Percentiles rank a stretch among this genome's conserved stretches.
phyloP scores from a whole-genome alignment of 2,329 filamentous ascomycete species.

The Ascochyta viciae-villosae region DNA sequence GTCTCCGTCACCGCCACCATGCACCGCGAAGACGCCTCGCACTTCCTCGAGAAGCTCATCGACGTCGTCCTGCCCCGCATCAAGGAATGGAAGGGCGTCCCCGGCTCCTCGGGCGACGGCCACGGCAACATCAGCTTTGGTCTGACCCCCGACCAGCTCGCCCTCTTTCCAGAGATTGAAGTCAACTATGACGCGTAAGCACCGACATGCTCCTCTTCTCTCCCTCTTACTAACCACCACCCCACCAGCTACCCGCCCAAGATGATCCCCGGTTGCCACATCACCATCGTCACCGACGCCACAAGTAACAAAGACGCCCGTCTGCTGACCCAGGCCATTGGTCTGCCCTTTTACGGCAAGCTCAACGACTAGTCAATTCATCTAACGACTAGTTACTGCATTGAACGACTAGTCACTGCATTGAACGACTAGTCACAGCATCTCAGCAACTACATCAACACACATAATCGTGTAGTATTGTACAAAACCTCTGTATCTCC shows the following conservation, averaged over 20 bases:
- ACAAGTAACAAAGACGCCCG: conserved; percentile 85
- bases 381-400: no score
- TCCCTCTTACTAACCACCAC: conserved; percentile 11
- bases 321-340: conserved; percentile 74
- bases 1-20: conserved; percentile 80
- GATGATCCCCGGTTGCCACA: conserved; percentile 85
- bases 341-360: conserved; percentile 84
- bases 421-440: no score
- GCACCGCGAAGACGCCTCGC: conserved; percentile 79
- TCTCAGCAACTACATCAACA: no score
- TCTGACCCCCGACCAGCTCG: conserved; percentile 75
- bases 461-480: conserved; percentile 1
- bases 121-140: conserved; percentile 89
- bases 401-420: no score
- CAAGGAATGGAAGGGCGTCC: conserved; percentile 92
- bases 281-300: conserved; percentile 84
- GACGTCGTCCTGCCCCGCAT: conserved; percentile 92
- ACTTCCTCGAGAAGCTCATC: conserved; percentile 89
- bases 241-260: conserved; percentile 64
- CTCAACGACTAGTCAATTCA: conserved; percentile 48
- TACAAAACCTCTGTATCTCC: conserved; percentile 32
- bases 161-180: conserved; percentile 91
- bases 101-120: conserved; percentile 79
- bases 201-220: not conserved
- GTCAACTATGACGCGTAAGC: conserved; percentile 88